A percentile compares a stretch with the other conserved stretches of the same genome.
These are phyloP conservation scores for Pseudocercospora vitis DNA, from an alignment of 2,329 filamentous ascomycete genomes.

Conservation along the genomic window DNA sequence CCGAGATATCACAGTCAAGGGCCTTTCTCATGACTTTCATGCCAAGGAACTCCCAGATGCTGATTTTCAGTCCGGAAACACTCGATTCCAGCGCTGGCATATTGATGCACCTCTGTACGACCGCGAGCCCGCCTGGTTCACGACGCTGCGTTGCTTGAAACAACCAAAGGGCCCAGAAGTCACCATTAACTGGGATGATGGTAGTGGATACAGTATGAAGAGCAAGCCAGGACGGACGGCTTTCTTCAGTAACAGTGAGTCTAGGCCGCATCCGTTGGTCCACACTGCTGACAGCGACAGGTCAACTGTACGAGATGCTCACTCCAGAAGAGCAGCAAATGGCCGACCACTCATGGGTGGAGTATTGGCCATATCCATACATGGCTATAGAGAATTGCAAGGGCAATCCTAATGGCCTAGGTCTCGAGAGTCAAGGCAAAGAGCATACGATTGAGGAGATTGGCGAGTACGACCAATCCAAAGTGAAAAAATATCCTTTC, in stretches of 20 bases:
- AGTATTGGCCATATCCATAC: constrained; percentile 76
- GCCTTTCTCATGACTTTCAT: constrained; percentile 55
- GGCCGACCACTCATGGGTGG: constrained; percentile 62
- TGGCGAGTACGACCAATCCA: constrained; percentile 61
- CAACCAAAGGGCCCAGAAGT: constrained; percentile 57
- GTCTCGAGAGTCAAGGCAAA: constrained; percentile 62
- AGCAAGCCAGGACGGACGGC: constrained; percentile 73
- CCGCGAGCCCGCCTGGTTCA: constrained; percentile 68
- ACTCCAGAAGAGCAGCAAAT: constrained; percentile 65
- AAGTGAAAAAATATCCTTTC: constrained; percentile 68
- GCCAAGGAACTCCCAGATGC: constrained; percentile 61
- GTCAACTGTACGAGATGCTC: constrained; percentile 66
- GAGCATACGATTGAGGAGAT: constrained; percentile 61
- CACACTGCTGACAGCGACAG: background rate
- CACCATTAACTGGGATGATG: constrained; percentile 70
- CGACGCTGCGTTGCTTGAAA: constrained; percentile 69
- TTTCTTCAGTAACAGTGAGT: constrained; percentile 63
- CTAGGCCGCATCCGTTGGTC: background rate
- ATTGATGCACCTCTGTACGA: constrained; percentile 74
- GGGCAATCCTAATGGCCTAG: constrained; percentile 66
- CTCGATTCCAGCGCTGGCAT: constrained; percentile 71
- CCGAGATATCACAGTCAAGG: constrained; percentile 39
- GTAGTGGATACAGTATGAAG: constrained; percentile 61
- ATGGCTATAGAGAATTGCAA: constrained; percentile 72
- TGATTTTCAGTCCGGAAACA: constrained; percentile 55